Base-by-base conservation (phyloP, 2,329 filamentous ascomycete genomes). In the Fusarium hostae region DNA sequence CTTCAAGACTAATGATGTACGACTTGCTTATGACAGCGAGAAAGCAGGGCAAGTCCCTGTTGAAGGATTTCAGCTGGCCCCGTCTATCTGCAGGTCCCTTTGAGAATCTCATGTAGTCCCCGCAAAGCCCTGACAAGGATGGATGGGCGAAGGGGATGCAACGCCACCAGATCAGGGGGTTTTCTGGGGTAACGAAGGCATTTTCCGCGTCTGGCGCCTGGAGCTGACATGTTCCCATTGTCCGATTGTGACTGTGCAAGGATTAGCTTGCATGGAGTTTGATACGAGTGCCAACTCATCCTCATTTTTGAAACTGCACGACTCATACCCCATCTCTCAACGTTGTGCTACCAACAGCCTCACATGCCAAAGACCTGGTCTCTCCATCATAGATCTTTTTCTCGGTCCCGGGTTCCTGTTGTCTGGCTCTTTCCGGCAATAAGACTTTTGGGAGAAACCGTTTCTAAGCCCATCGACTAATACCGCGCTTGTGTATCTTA, bases 111-210 rank as follows among this genome's bases (percentile, higher is more conserved):
- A n/a, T 43, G 40, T 45, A 48, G 30, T 30, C 68, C 64, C 68
- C 71, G 54, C 59, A 56, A 62, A 34, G 45, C 50, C 41, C 59
- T 71, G 62, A 55, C 68, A 32, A 66, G 71, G 70, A 52, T 65
- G 40, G 40, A 56, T 62, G 60, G 71, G 57, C 39, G 66, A 72
- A 62, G 57, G 70, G 69, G 26, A 56, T 56, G 37, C 45, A 66
- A 66, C 39, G 37, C 51, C 54, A 63, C 41, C 26, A 45, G 26
- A 50, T 50, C 62, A 64, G 59, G 62, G 44, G 47, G 52, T 57
- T 35, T 44, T 66, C 67, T 48, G 67, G 68, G 67, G 55, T 61
- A 60, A 30, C 15, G 32, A 59, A 41, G 16, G 12, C 32, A 28
- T 62, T 32, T 41, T 40, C 43, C 52, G 22, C 62, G 48, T 45